Conservation (phyloP, 2,329 filamentous ascomycete genomes). For the Xylaria sp. region DNA sequence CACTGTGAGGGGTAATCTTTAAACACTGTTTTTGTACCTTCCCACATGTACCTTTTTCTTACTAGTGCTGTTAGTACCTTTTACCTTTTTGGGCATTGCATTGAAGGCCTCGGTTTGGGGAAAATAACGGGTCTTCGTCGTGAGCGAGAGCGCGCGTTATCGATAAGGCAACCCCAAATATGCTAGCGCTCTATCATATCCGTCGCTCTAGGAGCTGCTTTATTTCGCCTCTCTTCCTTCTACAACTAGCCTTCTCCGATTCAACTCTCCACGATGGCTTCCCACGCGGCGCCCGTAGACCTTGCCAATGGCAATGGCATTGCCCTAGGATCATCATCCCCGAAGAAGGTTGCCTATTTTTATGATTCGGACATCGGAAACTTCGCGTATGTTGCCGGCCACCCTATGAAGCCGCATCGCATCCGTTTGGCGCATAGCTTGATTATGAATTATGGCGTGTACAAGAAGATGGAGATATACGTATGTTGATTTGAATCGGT, state of each 20-base stretch:
- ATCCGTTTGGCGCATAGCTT: constrained; percentile 94
- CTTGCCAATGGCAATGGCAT: constrained; percentile 64
- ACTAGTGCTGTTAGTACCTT: too few species aligned
- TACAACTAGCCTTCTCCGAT: constrained; percentile 16
- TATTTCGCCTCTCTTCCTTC: constrained; percentile 32
- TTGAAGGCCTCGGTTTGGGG: not conserved
- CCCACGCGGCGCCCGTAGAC: constrained; percentile 61
- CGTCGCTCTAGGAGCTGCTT: constrained; percentile 11
- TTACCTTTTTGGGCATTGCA: not conserved
- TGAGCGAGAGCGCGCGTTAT: constrained; percentile 1
- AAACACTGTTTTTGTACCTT: too few species aligned
- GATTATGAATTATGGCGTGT: constrained; percentile 94
- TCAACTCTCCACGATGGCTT: constrained; percentile 56
- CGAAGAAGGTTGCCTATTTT: constrained; percentile 96
- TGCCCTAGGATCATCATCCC: constrained; percentile 57
- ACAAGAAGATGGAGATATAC: constrained; percentile 97
- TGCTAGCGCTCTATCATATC: constrained; percentile 17
- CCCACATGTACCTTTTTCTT: too few species aligned
- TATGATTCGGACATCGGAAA: constrained; percentile 99
- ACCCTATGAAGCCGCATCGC: constrained; percentile 99
- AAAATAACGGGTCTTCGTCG: not conserved
- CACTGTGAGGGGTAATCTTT: too few species aligned
- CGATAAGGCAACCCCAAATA: constrained; percentile 14
- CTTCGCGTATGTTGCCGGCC: constrained; percentile 95
- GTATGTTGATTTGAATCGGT: constrained; percentile 62